These are phyloP conservation scores for Aureobasidium subglaciale DNA, from an alignment of 2,329 filamentous ascomycete genomes.

Conservation along the genomic window DNA sequence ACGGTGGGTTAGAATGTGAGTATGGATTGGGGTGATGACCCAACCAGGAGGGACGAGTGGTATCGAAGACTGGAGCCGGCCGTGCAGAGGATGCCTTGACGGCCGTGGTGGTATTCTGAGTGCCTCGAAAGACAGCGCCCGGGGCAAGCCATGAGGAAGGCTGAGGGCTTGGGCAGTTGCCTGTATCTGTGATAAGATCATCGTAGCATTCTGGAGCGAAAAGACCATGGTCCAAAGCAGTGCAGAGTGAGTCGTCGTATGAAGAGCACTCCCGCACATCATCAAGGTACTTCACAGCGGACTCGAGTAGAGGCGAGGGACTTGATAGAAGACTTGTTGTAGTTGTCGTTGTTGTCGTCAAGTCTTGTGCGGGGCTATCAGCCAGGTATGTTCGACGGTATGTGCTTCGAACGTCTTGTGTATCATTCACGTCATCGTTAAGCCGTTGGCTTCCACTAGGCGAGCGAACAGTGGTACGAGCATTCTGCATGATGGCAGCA, in stretches of 20 bases:
- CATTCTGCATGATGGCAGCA: slow-evolving; percentile 27
- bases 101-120: slow-evolving; percentile 48
- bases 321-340: neutral
- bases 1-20: slow-evolving; percentile 20
- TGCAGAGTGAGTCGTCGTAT: slow-evolving; percentile 48
- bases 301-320: slow-evolving; percentile 41
- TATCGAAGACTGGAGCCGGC: slow-evolving; percentile 25
- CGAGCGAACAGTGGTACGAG: slow-evolving; percentile 21
- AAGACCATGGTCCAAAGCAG: slow-evolving; percentile 48
- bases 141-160: slow-evolving; percentile 56
- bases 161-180: slow-evolving; percentile 43
- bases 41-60: slow-evolving; percentile 34
- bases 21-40: slow-evolving; percentile 23
- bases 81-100: neutral
- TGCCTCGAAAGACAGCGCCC: slow-evolving; percentile 54
- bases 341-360: too few species aligned
- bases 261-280: slow-evolving; percentile 48
- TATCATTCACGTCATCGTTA: slow-evolving; percentile 18
- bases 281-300: slow-evolving; percentile 56
- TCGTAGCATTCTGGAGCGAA: slow-evolving; percentile 45
- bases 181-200: slow-evolving; percentile 53
- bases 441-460: slow-evolving; percentile 27
- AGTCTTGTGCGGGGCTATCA: slow-evolving; percentile 25
- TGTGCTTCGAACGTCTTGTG: slow-evolving; percentile 20
- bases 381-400: slow-evolving; percentile 29